phyloP scores from a whole-genome alignment of 495 filamentous ascomycete genomes.

The Aspergillus taichungensis region DNA sequence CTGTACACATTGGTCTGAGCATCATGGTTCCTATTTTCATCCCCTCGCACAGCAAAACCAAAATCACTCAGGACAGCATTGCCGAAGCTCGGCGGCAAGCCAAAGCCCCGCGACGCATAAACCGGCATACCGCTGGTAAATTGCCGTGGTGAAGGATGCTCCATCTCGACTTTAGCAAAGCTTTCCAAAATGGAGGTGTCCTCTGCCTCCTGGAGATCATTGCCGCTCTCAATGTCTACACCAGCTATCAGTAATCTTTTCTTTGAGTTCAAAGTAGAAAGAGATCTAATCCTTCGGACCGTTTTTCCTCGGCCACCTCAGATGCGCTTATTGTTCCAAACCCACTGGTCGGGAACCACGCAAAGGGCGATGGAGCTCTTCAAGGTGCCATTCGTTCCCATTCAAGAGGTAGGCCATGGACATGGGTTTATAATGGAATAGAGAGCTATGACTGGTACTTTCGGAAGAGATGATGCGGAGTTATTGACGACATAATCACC shows the following conservation, averaged over 20 bases:
- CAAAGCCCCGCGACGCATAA: conserved; percentile 29
- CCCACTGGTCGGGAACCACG: conserved; percentile 14
- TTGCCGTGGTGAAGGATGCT: conserved; percentile 32
- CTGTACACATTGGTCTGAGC: conserved; percentile 35
- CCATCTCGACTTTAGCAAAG: conserved; percentile 20
- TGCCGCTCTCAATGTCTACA: conserved; percentile 35
- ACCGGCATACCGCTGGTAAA: conserved; percentile 19
- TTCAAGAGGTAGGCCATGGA: too few relatives aligned
- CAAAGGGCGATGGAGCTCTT: conserved; percentile 10
- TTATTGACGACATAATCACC: too few relatives aligned
- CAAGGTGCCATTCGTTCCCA: conserved; percentile 1
- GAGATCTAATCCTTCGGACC: conserved; percentile 35
- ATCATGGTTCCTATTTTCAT: conserved; percentile 20
- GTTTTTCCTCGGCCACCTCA: conserved; percentile 38
- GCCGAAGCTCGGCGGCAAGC: conserved; percentile 20
- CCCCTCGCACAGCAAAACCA: conserved; percentile 61
- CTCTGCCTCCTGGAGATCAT: conserved; percentile 34
- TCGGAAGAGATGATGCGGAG: too few relatives aligned
- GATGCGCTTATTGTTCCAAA: conserved; percentile 12
- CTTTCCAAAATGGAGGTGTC: conserved; percentile 29
- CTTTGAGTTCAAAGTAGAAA: conserved; percentile 6
- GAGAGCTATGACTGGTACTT: too few relatives aligned
- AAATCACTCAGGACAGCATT: conserved; percentile 58
- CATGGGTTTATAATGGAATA: too few relatives aligned
- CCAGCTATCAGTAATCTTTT: conserved; percentile 5